Evolutionary conservation across 2,329 filamentous ascomycete genomes (phyloP).

Genomic region (Nigrospora sphaerica): DNA sequence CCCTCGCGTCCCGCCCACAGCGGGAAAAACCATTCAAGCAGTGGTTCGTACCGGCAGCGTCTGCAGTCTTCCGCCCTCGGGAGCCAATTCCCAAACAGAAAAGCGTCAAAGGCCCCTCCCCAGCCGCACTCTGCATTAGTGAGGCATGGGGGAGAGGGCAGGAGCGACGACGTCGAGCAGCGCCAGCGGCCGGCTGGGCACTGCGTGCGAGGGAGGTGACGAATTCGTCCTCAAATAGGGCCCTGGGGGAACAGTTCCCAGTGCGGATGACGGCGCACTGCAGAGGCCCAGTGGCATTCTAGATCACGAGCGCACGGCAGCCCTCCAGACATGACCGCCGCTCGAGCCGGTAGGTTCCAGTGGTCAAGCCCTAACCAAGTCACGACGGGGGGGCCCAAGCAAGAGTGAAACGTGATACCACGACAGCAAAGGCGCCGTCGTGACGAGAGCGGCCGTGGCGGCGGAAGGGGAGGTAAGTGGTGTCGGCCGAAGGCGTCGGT

Average conservation of each 20-base stretch:
- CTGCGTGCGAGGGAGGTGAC: not conserved
- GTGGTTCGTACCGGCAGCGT: not conserved
- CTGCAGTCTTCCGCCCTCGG: not conserved
- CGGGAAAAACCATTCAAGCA: not conserved
- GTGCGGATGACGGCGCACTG: not conserved
- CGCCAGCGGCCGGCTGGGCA: not conserved
- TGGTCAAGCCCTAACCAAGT: too few relatives aligned
- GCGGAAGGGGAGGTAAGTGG: too few relatives aligned
- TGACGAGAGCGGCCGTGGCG: too few relatives aligned
- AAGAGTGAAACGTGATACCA: too few relatives aligned
- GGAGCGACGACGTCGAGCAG: too few relatives aligned
- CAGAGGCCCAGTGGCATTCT: not conserved
- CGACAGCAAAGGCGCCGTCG: too few relatives aligned
- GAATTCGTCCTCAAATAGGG: not conserved
- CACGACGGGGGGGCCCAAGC: too few relatives aligned
- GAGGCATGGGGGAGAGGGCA: not conserved
- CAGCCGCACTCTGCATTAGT: conserved; percentile 7
- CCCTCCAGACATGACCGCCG: too few relatives aligned
- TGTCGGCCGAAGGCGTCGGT: too few relatives aligned
- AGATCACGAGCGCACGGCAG: not conserved
- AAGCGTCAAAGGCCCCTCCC: conserved; percentile 1
- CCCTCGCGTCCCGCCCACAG: not conserved
- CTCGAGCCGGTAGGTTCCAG: too few relatives aligned
- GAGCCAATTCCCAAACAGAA: conserved; percentile 1
- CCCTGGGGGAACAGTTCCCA: not conserved